Evolutionary conservation across 2,329 filamentous ascomycete genomes (phyloP).

Genomic region (Pseudocercospora fuligena): DNA sequence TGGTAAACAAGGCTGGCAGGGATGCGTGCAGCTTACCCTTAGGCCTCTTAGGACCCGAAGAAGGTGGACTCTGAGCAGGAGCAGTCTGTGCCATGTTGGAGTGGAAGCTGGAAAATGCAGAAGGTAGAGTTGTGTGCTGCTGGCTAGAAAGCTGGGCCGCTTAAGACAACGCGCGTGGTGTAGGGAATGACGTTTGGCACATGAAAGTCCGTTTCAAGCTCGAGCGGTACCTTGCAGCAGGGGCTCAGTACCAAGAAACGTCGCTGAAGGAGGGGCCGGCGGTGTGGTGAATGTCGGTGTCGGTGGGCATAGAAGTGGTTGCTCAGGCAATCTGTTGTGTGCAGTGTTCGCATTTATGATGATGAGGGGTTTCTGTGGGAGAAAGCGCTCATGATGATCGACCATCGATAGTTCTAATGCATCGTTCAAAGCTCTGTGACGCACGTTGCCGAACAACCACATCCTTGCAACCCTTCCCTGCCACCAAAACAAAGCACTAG

Average conservation of each 20-base stretch:
- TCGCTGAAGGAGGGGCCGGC: too few relatives aligned
- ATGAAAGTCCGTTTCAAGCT: conserved; percentile 1
- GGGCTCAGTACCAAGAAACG: neutral
- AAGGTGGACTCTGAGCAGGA: conserved; percentile 33
- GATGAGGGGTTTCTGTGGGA: neutral
- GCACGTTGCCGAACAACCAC: neutral
- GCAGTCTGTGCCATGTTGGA: conserved; percentile 38
- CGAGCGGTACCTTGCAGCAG: conserved; percentile 2
- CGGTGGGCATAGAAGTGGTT: neutral
- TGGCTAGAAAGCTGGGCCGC: neutral
- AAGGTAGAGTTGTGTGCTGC: neutral
- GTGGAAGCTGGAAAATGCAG: neutral
- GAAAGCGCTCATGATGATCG: neutral
- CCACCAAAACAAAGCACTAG: neutral
- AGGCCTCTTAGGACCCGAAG: conserved; percentile 48
- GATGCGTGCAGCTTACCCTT: conserved; percentile 42
- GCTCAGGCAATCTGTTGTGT: neutral
- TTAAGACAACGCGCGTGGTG: conserved; percentile 8
- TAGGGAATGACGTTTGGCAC: conserved; percentile 3
- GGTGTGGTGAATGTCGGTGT: neutral
- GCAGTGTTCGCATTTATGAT: neutral
- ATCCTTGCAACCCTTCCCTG: neutral
- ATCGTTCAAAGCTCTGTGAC: neutral
- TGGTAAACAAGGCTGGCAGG: conserved; percentile 10
- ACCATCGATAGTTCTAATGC: neutral